These are phyloP conservation scores for Verticillium klebahnii DNA, from an alignment of 2,329 filamentous ascomycete species.

Conservation along the genomic window DNA sequence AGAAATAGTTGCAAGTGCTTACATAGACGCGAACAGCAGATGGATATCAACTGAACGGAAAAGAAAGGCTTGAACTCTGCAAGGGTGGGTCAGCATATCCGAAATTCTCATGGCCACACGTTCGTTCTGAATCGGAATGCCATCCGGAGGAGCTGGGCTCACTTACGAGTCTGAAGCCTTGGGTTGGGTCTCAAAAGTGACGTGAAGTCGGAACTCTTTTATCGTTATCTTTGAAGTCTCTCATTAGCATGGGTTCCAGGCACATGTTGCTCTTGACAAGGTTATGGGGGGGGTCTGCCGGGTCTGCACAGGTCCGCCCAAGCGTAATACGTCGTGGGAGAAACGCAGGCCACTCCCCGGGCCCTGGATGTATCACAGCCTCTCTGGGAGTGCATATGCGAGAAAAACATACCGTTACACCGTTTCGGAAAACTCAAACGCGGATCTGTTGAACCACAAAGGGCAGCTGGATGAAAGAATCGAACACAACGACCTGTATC, in stretches of 20 bases:
- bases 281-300: neutral
- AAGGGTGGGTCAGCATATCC: neutral
- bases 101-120: neutral
- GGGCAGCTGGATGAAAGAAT: conserved; percentile 24
- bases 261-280: neutral
- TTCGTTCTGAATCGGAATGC: neutral
- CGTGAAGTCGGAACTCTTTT: neutral
- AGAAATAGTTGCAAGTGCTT: neutral
- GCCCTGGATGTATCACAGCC: too few species aligned
- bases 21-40: neutral
- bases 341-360: too few species aligned
- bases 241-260: neutral
- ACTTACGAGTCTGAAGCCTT: neutral
- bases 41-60: neutral
- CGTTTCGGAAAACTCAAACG: conserved; percentile 17
- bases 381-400: neutral
- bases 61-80: neutral
- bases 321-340: too few species aligned
- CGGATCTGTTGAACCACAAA: conserved; percentile 21
- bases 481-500: conserved; percentile 26
- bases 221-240: neutral
- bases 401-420: conserved; percentile 19
- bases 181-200: neutral
- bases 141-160: neutral
- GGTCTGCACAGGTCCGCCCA: too few species aligned